Evolutionary conservation across 1,284 basidiomycete genomes (phyloP).

Genomic region (Wolfiporia cocos): DNA sequence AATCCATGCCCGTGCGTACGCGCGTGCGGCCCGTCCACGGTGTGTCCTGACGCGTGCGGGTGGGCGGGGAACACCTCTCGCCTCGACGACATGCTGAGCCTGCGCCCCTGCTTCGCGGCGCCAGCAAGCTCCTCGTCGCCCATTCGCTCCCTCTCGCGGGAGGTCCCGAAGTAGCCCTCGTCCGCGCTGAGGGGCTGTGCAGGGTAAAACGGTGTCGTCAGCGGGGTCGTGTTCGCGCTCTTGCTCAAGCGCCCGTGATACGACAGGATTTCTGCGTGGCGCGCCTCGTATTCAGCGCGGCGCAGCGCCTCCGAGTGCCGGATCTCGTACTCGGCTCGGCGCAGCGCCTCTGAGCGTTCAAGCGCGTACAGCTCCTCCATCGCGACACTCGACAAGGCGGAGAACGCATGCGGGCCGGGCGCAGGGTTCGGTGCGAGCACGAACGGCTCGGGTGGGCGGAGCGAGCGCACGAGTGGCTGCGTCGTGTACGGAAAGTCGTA

Average conservation of each 20-base stretch:
- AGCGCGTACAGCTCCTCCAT: constrained; percentile 83
- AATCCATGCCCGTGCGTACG: constrained; percentile 18
- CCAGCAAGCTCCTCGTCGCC: constrained; percentile 34
- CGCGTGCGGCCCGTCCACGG: constrained; percentile 25
- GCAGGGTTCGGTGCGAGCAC: background rate
- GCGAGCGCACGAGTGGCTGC: constrained; percentile 17
- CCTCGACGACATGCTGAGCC: constrained; percentile 36
- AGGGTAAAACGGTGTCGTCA: constrained; percentile 42
- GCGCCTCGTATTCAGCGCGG: constrained; percentile 70
- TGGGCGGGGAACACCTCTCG: constrained; percentile 24
- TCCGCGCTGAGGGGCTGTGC: constrained; percentile 25
- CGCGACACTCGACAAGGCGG: constrained; percentile 73
- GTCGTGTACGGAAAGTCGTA: no score
- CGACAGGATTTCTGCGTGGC: constrained; percentile 51
- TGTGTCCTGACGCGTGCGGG: constrained; percentile 39
- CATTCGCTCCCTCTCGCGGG: constrained; percentile 30
- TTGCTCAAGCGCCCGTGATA: constrained; percentile 39
- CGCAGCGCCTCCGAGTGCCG: constrained; percentile 75
- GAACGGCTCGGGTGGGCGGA: constrained; percentile 15
- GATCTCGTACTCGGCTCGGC: constrained; percentile 82
- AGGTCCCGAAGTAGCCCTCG: constrained; percentile 35
- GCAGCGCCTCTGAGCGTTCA: constrained; percentile 78
- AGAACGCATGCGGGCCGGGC: constrained; percentile 46
- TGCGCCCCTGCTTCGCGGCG: constrained; percentile 22
- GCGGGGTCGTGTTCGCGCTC: constrained; percentile 68